Percentiles rank a stretch among this genome's conserved stretches.
Evolutionary conservation across 1,284 basidiomycete species (phyloP).

Genomic region (Gomphus sp.): DNA sequence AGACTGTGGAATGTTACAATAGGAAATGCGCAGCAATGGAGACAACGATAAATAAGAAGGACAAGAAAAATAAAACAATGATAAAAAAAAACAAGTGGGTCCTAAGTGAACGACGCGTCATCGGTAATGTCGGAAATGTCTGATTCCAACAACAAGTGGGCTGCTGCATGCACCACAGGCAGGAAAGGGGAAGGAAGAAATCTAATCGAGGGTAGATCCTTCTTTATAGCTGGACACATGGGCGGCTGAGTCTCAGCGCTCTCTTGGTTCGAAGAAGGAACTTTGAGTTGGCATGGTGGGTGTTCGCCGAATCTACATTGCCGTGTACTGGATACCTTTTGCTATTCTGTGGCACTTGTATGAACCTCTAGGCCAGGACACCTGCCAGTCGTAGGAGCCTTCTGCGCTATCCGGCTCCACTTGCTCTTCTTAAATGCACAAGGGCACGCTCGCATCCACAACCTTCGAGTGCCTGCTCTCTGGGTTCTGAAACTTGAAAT

Average conservation of each 20-base stretch:
- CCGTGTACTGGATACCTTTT: not conserved
- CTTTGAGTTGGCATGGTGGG: not conserved
- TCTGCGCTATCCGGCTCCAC: not conserved
- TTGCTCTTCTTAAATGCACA: not conserved
- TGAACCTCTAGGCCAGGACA: not conserved
- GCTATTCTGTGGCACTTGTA: not conserved
- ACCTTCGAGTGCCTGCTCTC: not conserved
- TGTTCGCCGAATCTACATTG: conserved; percentile 7
- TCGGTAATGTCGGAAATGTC: no score
- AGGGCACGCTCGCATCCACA: not conserved
- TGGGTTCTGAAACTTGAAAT: no score
- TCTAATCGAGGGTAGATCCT: no score
- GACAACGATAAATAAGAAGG: no score
- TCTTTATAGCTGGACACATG: conserved; percentile 2
- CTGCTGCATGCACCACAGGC: conserved; percentile 39
- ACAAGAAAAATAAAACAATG: no score
- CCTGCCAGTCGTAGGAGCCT: not conserved
- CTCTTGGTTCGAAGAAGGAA: conserved; percentile 2
- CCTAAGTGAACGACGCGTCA: no score
- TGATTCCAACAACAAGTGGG: no score
- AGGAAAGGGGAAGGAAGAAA: not conserved
- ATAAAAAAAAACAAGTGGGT: no score
- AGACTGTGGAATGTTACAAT: no score
- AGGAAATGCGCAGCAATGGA: no score
- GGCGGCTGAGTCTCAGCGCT: conserved; percentile 1